Evolutionary conservation across 169 alveolate species (phyloP).

Genomic region (Cyclospora cayetanensis): DNA sequence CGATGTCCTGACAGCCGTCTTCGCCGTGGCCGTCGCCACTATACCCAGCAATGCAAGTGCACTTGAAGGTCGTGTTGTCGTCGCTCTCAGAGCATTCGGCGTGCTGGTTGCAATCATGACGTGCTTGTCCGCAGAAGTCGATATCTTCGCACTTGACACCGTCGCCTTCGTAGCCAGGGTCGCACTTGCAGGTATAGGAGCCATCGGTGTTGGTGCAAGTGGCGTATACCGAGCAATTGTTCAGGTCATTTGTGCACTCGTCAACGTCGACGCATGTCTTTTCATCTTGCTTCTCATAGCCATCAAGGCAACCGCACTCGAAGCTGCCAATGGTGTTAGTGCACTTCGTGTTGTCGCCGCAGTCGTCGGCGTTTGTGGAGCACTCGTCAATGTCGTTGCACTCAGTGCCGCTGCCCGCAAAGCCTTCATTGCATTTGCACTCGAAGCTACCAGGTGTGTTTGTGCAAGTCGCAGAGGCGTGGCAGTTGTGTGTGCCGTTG

Average conservation of each 20-base stretch:
- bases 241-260: constrained; percentile 73
- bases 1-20: constrained; percentile 59
- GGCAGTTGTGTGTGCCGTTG: constrained; percentile 70
- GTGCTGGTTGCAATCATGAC: constrained; percentile 72
- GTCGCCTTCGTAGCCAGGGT: constrained; percentile 77
- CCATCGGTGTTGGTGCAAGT: constrained; percentile 77
- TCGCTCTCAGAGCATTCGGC: constrained; percentile 75
- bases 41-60: constrained; percentile 77
- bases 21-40: constrained; percentile 59
- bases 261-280: constrained; percentile 76
- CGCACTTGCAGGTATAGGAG: constrained; percentile 76
- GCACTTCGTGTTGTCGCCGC: constrained; percentile 73
- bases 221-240: constrained; percentile 69
- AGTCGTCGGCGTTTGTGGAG: constrained; percentile 67
- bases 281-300: constrained; percentile 40
- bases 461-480: constrained; percentile 71
- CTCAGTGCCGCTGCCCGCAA: constrained; percentile 69
- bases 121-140: constrained; percentile 57
- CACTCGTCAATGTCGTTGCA: constrained; percentile 81
- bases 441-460: constrained; percentile 74
- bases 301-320: constrained; percentile 76
- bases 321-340: constrained; percentile 77
- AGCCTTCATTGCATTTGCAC: constrained; percentile 75
- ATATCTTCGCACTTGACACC: constrained; percentile 72
- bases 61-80: constrained; percentile 73